Conservation (phyloP, 78 protist genomes). For the Tieghemostelium lacteum region DNA sequence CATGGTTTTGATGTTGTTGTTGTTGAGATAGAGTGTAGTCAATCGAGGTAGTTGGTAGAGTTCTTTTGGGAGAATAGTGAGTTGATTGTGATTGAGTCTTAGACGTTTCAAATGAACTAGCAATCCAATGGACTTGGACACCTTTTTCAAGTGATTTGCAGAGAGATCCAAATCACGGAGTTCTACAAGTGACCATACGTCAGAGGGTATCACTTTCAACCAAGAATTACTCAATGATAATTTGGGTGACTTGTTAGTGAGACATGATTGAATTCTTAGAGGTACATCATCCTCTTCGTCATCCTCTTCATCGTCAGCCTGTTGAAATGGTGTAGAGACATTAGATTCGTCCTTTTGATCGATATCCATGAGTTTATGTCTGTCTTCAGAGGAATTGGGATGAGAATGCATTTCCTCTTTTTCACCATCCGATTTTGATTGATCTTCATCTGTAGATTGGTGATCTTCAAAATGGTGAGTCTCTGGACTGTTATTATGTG, state of each 20-base stretch:
- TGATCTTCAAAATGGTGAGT: slow-evolving; percentile 22
- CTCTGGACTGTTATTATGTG: neutral
- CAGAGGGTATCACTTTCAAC: slow-evolving; percentile 56
- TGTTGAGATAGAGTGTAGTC: slow-evolving; percentile 56
- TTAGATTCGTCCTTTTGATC: slow-evolving; percentile 9
- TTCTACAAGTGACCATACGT: slow-evolving; percentile 47
- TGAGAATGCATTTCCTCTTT: neutral
- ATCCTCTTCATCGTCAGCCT: slow-evolving; percentile 52
- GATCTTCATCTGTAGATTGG: slow-evolving; percentile 65
- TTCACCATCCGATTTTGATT: slow-evolving; percentile 7
- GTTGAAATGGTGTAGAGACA: slow-evolving; percentile 38
- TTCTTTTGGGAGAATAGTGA: slow-evolving; percentile 60
- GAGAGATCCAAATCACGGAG: slow-evolving; percentile 64
- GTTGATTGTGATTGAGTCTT: slow-evolving; percentile 50
- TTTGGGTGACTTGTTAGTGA: slow-evolving; percentile 33
- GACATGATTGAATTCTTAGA: slow-evolving; percentile 25
- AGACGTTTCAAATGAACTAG: slow-evolving; percentile 60
- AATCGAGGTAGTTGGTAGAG: slow-evolving; percentile 36
- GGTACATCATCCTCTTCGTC: slow-evolving; percentile 69
- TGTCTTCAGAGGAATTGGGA: slow-evolving; percentile 1
- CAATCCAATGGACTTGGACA: slow-evolving; percentile 48
- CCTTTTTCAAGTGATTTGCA: slow-evolving; percentile 70
- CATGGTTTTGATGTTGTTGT: slow-evolving; percentile 59
- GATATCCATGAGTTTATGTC: neutral
- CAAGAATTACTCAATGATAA: slow-evolving; percentile 38